A percentile compares a stretch with the other conserved stretches of the same genome.
Conservation (phyloP, 1,284 basidiomycete genomes). For the Trametes polyzona region DNA sequence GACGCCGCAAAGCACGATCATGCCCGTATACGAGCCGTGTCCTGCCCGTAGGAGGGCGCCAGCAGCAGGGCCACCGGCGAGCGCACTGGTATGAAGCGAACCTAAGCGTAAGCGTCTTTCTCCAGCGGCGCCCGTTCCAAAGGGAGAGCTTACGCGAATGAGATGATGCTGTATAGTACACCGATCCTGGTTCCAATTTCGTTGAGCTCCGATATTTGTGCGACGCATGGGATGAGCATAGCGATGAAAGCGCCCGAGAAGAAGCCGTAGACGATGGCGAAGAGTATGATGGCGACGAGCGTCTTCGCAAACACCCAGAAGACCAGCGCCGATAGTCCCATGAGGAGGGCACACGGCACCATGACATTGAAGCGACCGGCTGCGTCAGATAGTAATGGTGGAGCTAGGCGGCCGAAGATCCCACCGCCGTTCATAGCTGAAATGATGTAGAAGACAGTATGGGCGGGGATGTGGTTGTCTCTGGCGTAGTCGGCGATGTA, state of each 20-base stretch:
- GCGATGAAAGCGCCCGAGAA: slow-evolving; percentile 31
- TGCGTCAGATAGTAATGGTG: slow-evolving; percentile 62
- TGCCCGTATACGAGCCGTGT: slow-evolving; percentile 50
- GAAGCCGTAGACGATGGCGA: slow-evolving; percentile 55
- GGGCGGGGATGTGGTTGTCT: slow-evolving; percentile 8
- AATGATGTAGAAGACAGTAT: slow-evolving; percentile 43
- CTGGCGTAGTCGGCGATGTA: slow-evolving; percentile 27
- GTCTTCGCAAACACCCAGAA: slow-evolving; percentile 25
- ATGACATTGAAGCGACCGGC: slow-evolving; percentile 46
- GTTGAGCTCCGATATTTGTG: slow-evolving; percentile 46
- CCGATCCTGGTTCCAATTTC: slow-evolving; percentile 64
- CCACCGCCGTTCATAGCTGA: slow-evolving; percentile 65
- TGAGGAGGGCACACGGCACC: slow-evolving; percentile 56
- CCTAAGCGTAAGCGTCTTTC: not conserved
- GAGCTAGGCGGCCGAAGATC: slow-evolving; percentile 57
- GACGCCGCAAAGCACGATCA: slow-evolving; percentile 60
- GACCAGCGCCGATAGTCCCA: slow-evolving; percentile 35
- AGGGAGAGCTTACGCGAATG: slow-evolving; percentile 60
- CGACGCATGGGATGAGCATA: slow-evolving; percentile 34
- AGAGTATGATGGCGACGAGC: slow-evolving; percentile 44
- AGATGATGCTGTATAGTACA: slow-evolving; percentile 59
- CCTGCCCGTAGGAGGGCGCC: slow-evolving; percentile 51
- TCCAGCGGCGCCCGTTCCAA: no score
- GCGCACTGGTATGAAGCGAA: slow-evolving; percentile 45
- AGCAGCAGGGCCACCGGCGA: slow-evolving; percentile 61